Evolutionary conservation across 495 filamentous ascomycete genomes (phyloP).

Genomic region (Aspergillus steynii): DNA sequence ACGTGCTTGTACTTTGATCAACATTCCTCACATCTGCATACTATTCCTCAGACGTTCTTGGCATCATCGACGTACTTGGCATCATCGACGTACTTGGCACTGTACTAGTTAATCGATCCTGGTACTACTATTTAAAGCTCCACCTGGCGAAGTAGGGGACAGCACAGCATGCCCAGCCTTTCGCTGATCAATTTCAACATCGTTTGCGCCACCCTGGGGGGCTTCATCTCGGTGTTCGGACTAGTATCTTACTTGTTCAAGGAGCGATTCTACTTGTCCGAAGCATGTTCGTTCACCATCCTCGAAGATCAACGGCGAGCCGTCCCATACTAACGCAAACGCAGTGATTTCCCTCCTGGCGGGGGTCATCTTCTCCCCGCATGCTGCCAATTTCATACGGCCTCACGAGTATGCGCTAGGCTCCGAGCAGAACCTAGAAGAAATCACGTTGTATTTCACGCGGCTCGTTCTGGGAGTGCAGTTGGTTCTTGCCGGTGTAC

Average conservation of each 20-base stretch:
- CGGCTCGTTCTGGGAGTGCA: constrained; percentile 90
- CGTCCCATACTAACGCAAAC: constrained; percentile 7
- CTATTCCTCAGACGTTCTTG: no score
- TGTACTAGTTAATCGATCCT: background rate
- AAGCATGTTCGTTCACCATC: constrained; percentile 66
- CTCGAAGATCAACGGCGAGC: background rate
- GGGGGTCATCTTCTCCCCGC: constrained; percentile 75
- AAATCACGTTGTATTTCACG: constrained; percentile 78
- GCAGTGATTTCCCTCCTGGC: constrained; percentile 81
- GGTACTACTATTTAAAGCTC: background rate
- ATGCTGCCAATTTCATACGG: constrained; percentile 73
- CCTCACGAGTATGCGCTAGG: constrained; percentile 76
- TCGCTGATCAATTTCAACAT: constrained; percentile 86
- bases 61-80: background rate
- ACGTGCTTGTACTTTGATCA: constrained; percentile 25
- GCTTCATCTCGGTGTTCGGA: constrained; percentile 85
- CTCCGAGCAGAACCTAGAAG: constrained; percentile 55
- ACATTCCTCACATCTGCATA: background rate
- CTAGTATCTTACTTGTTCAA: constrained; percentile 88
- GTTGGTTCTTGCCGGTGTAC: constrained; percentile 84
- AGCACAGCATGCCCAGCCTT: constrained; percentile 71
- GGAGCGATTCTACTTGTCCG: constrained; percentile 87
- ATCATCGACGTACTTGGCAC: background rate
- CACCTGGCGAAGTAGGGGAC: background rate
- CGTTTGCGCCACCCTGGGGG: constrained; percentile 76